Percentiles rank a stretch among this genome's conserved stretches.
These are phyloP conservation scores for Xylaria sp. DNA, from an alignment of 2,329 filamentous ascomycete species.

Conservation along the genomic window DNA sequence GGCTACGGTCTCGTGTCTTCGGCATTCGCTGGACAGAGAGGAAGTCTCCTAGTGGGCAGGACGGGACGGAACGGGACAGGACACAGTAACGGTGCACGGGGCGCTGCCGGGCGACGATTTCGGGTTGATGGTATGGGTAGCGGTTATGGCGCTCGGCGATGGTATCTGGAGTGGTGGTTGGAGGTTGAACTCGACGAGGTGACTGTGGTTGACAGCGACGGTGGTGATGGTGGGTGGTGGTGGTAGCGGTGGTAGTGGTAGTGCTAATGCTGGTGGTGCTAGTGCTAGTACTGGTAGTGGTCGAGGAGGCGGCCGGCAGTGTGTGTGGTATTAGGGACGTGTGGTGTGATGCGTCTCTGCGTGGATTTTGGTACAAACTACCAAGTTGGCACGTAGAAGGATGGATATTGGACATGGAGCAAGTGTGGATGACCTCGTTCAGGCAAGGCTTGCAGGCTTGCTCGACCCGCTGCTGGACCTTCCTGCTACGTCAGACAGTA, in stretches of 20 bases:
- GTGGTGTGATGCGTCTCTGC: slow-evolving; percentile 39
- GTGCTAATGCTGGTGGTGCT: slow-evolving; percentile 7
- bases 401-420: slow-evolving; percentile 38
- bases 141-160: slow-evolving; percentile 27
- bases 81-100: slow-evolving; percentile 30
- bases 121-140: slow-evolving; percentile 18
- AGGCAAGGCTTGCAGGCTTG: slow-evolving; percentile 41
- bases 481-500: slow-evolving; percentile 43
- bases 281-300: slow-evolving; percentile 18
- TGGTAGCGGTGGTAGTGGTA: slow-evolving; percentile 1
- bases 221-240: slow-evolving; percentile 5
- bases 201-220: neutral
- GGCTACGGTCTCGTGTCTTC: slow-evolving; percentile 47
- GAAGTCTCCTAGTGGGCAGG: slow-evolving; percentile 26
- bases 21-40: slow-evolving; percentile 45
- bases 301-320: slow-evolving; percentile 20
- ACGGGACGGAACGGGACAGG: slow-evolving; percentile 13
- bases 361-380: slow-evolving; percentile 40
- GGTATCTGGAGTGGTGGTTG: slow-evolving; percentile 13
- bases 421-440: slow-evolving; percentile 40
- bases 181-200: slow-evolving; percentile 20
- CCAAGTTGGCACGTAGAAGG: slow-evolving; percentile 32
- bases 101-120: slow-evolving; percentile 28
- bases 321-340: slow-evolving; percentile 33
- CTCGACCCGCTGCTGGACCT: slow-evolving; percentile 34